Conservation (phyloP, 2,329 filamentous ascomycete species). For the Lecanoromycetidae sp. region DNA sequence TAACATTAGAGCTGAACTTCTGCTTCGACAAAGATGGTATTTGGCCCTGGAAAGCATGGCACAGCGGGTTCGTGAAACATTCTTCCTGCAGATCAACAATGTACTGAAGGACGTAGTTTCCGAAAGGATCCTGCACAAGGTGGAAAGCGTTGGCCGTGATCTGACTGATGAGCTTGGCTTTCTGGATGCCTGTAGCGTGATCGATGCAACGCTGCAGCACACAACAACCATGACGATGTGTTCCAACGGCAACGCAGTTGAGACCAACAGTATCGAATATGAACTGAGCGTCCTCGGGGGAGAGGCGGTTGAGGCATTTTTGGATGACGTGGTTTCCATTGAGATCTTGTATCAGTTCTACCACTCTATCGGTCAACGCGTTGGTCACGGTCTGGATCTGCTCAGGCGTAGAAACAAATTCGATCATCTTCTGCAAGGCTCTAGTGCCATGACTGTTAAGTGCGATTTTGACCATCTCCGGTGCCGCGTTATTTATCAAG, state of each 20-base stretch:
- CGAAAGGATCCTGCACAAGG: slow-evolving; percentile 91
- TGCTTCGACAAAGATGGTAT: slow-evolving; percentile 68
- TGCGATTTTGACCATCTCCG: slow-evolving; percentile 82
- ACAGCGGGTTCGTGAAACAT: slow-evolving; percentile 78
- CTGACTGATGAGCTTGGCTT: slow-evolving; percentile 68
- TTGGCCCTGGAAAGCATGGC: slow-evolving; percentile 65
- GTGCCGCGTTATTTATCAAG: slow-evolving; percentile 78
- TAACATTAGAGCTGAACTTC: slow-evolving; percentile 98
- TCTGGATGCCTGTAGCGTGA: slow-evolving; percentile 82
- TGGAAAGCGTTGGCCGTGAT: slow-evolving; percentile 82
- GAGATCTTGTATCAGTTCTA: slow-evolving; percentile 89
- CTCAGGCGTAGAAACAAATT: slow-evolving; percentile 74
- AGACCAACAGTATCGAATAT: slow-evolving; percentile 90
- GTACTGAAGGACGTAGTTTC: slow-evolving; percentile 98
- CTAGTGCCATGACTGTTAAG: slow-evolving; percentile 95
- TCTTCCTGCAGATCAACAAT: slow-evolving; percentile 89
- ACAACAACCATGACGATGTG: slow-evolving; percentile 94
- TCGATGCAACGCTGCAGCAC: slow-evolving; percentile 97
- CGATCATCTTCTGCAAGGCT: slow-evolving; percentile 98
- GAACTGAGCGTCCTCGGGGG: slow-evolving; percentile 74
- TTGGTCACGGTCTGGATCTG: slow-evolving; percentile 82
- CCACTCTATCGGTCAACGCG: slow-evolving; percentile 70
- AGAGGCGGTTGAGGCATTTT: slow-evolving; percentile 94
- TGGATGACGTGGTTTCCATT: slow-evolving; percentile 99
- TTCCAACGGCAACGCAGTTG: slow-evolving; percentile 81